Evolutionary conservation across 2,329 filamentous ascomycete genomes (phyloP).

Genomic region (Clonostachys sp.): DNA sequence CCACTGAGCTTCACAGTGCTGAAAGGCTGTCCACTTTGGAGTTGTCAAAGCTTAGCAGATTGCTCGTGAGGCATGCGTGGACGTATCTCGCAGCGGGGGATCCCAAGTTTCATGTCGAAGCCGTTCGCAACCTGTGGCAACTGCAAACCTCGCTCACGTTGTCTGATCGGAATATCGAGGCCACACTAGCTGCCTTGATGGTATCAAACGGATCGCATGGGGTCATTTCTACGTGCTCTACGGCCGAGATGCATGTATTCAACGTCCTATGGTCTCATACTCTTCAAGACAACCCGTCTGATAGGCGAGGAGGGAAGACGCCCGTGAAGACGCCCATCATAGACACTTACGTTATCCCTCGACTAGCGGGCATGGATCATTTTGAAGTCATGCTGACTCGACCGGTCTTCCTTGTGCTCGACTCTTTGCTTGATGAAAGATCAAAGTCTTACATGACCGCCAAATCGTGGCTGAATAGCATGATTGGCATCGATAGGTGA

Average conservation of each 20-base stretch:
- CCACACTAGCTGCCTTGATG: slow-evolving; percentile 68
- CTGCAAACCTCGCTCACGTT: slow-evolving; percentile 69
- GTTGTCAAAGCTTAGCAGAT: slow-evolving; percentile 58
- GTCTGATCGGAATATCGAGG: slow-evolving; percentile 72
- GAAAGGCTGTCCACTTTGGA: slow-evolving; percentile 46
- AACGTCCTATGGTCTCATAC: slow-evolving; percentile 80
- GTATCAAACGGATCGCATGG: slow-evolving; percentile 26
- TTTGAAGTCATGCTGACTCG: slow-evolving; percentile 74
- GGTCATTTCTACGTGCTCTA: slow-evolving; percentile 17
- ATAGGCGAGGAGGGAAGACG: slow-evolving; percentile 44
- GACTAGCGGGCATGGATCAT: slow-evolving; percentile 52
- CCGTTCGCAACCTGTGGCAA: slow-evolving; percentile 80
- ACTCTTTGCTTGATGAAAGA: slow-evolving; percentile 68
- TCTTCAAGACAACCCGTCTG: slow-evolving; percentile 52
- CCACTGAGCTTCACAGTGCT: slow-evolving; percentile 50
- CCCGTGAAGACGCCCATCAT: slow-evolving; percentile 33
- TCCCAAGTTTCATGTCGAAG: slow-evolving; percentile 93
- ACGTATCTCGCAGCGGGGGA: slow-evolving; percentile 72
- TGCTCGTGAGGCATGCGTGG: slow-evolving; percentile 74
- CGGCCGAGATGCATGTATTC: slow-evolving; percentile 66
- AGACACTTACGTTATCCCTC: slow-evolving; percentile 24
- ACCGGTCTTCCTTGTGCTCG: slow-evolving; percentile 77
- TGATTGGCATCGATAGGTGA: slow-evolving; percentile 60
- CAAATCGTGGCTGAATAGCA: slow-evolving; percentile 72
- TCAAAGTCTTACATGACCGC: slow-evolving; percentile 73